Percentiles rank a stretch among this genome's conserved stretches.
Evolutionary conservation across 495 filamentous ascomycete species (phyloP).

Genomic region (Neurospora sp.): DNA sequence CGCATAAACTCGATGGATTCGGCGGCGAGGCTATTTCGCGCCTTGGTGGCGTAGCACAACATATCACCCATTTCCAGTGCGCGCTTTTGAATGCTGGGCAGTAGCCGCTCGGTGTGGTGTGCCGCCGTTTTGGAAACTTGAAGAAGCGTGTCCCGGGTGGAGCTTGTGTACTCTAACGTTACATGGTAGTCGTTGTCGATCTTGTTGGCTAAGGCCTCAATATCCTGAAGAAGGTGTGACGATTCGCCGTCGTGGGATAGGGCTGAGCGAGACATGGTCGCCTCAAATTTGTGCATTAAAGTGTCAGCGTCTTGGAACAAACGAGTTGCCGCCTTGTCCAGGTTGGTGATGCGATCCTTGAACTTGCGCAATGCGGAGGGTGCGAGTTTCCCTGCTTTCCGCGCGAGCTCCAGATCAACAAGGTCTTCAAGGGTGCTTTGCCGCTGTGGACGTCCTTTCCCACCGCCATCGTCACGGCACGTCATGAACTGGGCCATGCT

Average conservation of each 20-base stretch:
- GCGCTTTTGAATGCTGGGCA: slow-evolving; percentile 69
- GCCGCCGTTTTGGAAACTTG: slow-evolving; percentile 81
- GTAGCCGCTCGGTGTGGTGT: slow-evolving; percentile 71
- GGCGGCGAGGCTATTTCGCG: slow-evolving; percentile 47
- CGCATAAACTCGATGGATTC: slow-evolving; percentile 64
- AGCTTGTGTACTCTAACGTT: slow-evolving; percentile 56
- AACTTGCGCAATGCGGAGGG: slow-evolving; percentile 36
- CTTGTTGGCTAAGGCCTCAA: slow-evolving; percentile 75
- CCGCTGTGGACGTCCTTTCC: slow-evolving; percentile 27
- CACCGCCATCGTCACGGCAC: slow-evolving; percentile 30
- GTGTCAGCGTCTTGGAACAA: slow-evolving; percentile 37
- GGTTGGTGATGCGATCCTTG: slow-evolving; percentile 32
- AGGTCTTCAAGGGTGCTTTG: slow-evolving; percentile 58
- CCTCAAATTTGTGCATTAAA: slow-evolving; percentile 39
- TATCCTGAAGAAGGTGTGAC: slow-evolving; percentile 61
- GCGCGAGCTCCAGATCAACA: slow-evolving; percentile 56
- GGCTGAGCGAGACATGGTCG: slow-evolving; percentile 34
- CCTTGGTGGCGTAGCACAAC: slow-evolving; percentile 53
- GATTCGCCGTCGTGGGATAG: slow-evolving; percentile 32
- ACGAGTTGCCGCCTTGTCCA: slow-evolving; percentile 36
- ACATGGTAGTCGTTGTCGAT: slow-evolving; percentile 80
- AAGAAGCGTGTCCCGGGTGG: slow-evolving; percentile 60
- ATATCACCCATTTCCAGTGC: slow-evolving; percentile 66
- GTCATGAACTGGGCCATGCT: slow-evolving; percentile 46
- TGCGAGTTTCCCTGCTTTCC: slow-evolving; percentile 48